Conservation (phyloP, 1,139 yeast genomes). For the Citeromyces hawaiiensis region DNA sequence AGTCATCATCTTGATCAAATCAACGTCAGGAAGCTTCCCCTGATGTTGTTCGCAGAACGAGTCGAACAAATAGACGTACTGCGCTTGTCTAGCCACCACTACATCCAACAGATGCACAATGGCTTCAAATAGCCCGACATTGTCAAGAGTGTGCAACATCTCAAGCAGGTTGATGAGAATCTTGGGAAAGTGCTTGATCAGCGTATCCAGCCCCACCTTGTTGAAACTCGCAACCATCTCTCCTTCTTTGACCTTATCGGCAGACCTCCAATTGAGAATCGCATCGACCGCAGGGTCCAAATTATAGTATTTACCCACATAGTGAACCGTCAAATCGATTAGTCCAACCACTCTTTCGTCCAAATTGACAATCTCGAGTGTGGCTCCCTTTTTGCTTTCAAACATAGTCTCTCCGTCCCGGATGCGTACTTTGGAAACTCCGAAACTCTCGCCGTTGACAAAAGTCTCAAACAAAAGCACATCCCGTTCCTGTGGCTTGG, state of each 20-base stretch:
- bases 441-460: constrained; percentile 49
- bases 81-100: constrained; percentile 55
- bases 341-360: constrained; percentile 27
- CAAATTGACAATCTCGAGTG: constrained; percentile 15
- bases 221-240: constrained; percentile 22
- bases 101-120: constrained; percentile 48
- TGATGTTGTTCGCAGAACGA: constrained; percentile 21
- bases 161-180: constrained; percentile 29
- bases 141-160: constrained; percentile 17
- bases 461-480: constrained; percentile 43
- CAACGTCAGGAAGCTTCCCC: constrained; percentile 26
- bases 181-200: constrained; percentile 43
- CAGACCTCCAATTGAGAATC: constrained; percentile 40
- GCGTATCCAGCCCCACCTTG: constrained; percentile 26
- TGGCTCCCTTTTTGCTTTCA: constrained; percentile 17
- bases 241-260: constrained; percentile 10
- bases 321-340: constrained; percentile 47
- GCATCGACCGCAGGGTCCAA: constrained; percentile 44
- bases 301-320: constrained; percentile 60
- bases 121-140: constrained; percentile 30
- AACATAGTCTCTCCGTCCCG: constrained; percentile 20
- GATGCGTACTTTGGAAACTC: constrained; percentile 27
- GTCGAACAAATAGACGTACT: constrained; percentile 42
- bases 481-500: constrained; percentile 30
- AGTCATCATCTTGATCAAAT: constrained; percentile 31